Evolutionary conservation across 73 alveolate genomes (phyloP).

Genomic region (Stentor roeselii): DNA sequence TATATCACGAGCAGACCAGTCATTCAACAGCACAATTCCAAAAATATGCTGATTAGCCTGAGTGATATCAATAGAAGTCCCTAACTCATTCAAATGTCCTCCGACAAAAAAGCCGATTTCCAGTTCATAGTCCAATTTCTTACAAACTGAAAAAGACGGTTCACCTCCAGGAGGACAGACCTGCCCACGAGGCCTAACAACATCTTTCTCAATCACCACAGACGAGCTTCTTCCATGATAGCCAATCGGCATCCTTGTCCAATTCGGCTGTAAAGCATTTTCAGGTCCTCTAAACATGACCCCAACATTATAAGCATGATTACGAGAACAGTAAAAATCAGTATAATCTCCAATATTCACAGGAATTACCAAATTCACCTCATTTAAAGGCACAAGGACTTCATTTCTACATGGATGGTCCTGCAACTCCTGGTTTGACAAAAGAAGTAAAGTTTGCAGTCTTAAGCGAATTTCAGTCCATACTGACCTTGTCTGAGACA

Average conservation of each 20-base stretch:
- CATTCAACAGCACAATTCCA: constrained; percentile 88
- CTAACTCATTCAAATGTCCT: constrained; percentile 51
- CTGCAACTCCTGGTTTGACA: constrained; percentile 19
- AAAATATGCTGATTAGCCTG: constrained; percentile 44
- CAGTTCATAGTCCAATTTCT: constrained; percentile 88
- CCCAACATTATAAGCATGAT: constrained; percentile 95
- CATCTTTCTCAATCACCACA: constrained; percentile 56
- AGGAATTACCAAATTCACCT: constrained; percentile 72
- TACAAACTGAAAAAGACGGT: constrained; percentile 78
- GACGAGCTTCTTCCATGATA: constrained; percentile 96
- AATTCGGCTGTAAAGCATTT: constrained; percentile 92
- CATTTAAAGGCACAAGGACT: constrained; percentile 30
- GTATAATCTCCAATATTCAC: constrained; percentile 94
- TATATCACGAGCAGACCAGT: constrained; percentile 97
- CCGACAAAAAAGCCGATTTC: constrained; percentile 93
- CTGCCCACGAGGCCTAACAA: constrained; percentile 49
- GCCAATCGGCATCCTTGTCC: constrained; percentile 96
- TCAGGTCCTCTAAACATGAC: constrained; percentile 84
- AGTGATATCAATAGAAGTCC: constrained; percentile 1
- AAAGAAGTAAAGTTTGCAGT: constrained; percentile 34
- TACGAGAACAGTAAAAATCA: constrained; percentile 89
- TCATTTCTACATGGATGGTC: constrained; percentile 1
- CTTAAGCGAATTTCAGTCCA: constrained; percentile 62
- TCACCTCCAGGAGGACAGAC: constrained; percentile 34
- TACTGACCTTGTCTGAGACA: constrained; percentile 36